Evolutionary conservation across 2,329 filamentous ascomycete species (phyloP), one percentile per base, ranked within the genome.

Genomic region (Hypoxylon sp.): DNA sequence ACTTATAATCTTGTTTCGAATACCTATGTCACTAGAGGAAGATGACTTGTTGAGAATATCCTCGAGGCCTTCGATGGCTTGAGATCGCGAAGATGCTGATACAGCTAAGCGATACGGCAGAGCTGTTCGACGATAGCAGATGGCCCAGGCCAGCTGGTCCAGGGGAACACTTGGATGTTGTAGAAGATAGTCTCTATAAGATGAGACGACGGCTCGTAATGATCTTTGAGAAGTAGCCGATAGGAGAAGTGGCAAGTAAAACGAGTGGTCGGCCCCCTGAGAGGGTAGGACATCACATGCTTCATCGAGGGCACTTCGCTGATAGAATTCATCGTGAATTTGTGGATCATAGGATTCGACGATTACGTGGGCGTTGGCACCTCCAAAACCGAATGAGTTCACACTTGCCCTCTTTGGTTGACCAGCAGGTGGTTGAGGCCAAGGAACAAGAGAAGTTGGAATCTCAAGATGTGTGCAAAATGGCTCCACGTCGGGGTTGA

Each of bases 371-470:
- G 80, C 76, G 59, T 84, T 84, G 10, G 81, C 78, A 19, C 82
- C 82, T 5, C 82, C 82, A 63, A 83, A 84, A 0, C 82, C 82
- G 32, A 84, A 84, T 0, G 80, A 82, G 72, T 83, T 83, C 21
- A 84, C 78, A 49, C 81, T 83, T 4, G 79, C 82, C 30, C 82
- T 76, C 13, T 76, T 78, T 1, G 81, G 81, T 11, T 80, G 78
- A 2, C 79, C 80, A 0, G 45, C n/a, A 0, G 76, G 73, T 2
- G 77, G 73, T 0, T 64, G 34, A 0, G 82, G 81, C 81, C 81
- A 83, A 5, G 76, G 68, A 0, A 67, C 43, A 1, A 72, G 21
- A 17, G 63, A 46, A 0, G 78, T 82, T 0, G 80, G 79, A 19
- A 83, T 73, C 21, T 76, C 32, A 9, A 83, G 74, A 49, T 77